Base-by-base conservation (phyloP, 768 basidiomycete genomes). In the Guyanaporus albipodus region DNA sequence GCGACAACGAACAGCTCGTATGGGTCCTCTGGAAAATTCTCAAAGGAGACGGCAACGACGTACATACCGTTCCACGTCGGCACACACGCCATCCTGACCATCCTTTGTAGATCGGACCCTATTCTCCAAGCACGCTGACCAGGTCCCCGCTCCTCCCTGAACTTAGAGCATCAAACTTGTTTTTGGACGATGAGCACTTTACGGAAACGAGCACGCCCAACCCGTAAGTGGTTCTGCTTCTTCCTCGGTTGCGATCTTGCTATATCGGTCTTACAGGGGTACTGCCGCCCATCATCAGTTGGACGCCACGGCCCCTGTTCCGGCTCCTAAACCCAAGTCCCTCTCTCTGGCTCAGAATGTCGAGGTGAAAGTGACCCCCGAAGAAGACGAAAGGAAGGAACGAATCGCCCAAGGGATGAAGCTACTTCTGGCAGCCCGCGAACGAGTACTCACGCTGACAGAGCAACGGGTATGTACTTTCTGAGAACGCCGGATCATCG, bases 21-120 rank as follows among this genome's bases (percentile, higher is more conserved):
- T 90, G 87, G 86, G 87, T 90, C 35, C 71, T 90, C 49, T 90
- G 87, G 87, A 90, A 90, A 68, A 85, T 90, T 46, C 69, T 90
- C 44, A 86, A 80, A 63, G 88, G 87, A 42, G 86, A 89, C 61
- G 87, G 87, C 17, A 82, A 80, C 49, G 87, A 90, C 72, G 87
- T 88, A 52, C 46, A 29, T 18, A n/a, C 37, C 42, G 11, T 38
- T 11, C 12, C 44, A 40, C 38, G 15, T 52, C 36, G 14, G 23
- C 31, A 2, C 10, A 22, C 24, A 19, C 19, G 3, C 15, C 5
- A 26, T n/a, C n/a, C 50, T 59, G 22, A 63, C 45, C 22, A 24
- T 24, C 6, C 22, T 24, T n/a, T n/a, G 33, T 47, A 90, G 87
- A 86, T 91, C 66, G 87, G 83, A 53, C 85, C 87, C 50, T 89